Base-by-base conservation (phyloP, 192 early-diverging fungal genomes). In the Mortierella hygrophila region DNA sequence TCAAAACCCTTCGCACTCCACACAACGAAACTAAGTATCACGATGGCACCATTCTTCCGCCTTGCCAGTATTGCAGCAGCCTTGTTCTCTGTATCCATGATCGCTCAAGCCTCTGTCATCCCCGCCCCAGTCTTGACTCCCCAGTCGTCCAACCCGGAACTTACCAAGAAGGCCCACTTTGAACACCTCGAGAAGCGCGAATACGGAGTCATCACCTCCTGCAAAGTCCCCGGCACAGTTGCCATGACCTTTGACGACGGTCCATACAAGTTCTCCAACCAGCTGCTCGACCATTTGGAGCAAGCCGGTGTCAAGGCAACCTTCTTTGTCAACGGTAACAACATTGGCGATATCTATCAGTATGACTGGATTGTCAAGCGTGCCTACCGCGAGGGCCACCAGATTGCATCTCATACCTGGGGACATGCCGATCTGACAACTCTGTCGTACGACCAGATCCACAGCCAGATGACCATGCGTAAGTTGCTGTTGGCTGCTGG, bases 361-460 rank as follows among this genome's bases (percentile, higher is more conserved):
- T 73, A 60, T 16, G 54, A 47, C 10, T 2, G 32, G 21, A 44
- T 77, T 41, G 46, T 94, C 29, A 82, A 74, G 23, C 79, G 88
- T 15, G 89, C 88, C 6, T 89, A 83, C 76, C 42, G 82, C 2
- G 80, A 71, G 6, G 94, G 94, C 6, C 93, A 94, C 69, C 91
- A 93, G 52, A 93, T 94, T 35, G 93, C 90, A 0, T 87, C 80
- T 3, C 92, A 93, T 70, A 89, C 91, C 7, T 93, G 78, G 88
- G 63, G 52, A 4, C 92, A 93, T 78, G 76, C 74, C 1, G 88
- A 91, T 52, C 69, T 92, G 16, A 79, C 81, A 46, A 80, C 70
- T 2, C 44, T 90, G 7, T 77, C 87, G 0, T 75, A 81, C 26
- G 78, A 78, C 26, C 74, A 79, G 21, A 46, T 79, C 18, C 23